Conservation (phyloP, 2,329 filamentous ascomycete genomes). For the Sporothrix schenckii region DNA sequence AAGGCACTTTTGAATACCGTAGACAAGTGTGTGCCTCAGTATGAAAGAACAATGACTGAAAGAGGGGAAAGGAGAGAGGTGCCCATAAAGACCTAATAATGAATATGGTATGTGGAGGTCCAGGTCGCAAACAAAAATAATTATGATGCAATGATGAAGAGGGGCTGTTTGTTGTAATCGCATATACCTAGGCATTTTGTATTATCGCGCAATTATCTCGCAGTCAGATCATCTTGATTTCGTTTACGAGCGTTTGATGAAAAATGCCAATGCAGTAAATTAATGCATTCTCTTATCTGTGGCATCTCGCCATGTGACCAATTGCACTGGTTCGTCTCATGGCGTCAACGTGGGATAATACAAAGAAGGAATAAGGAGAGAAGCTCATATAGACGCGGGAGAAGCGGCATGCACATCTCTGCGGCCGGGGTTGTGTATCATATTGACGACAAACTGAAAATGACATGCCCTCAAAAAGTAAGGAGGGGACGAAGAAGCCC, state of each 20-base stretch:
- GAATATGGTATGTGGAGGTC: not conserved
- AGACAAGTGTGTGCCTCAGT: conserved; percentile 30
- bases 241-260: not conserved
- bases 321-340: conserved; percentile 6
- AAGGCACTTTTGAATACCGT: conserved; percentile 27
- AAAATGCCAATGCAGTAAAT: not conserved
- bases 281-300: not conserved
- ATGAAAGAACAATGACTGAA: conserved; percentile 18
- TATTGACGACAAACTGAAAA: conserved; percentile 7
- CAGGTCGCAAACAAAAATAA: not conserved
- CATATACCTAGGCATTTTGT: conserved; percentile 15
- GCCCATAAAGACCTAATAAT: not conserved
- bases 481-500: not conserved
- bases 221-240: not conserved
- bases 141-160: not conserved
- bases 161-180: not conserved
- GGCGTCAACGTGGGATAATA: too few species aligned
- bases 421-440: conserved; percentile 21
- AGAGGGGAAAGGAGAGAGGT: not conserved
- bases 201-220: not conserved
- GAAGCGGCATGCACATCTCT: conserved; percentile 6
- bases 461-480: not conserved
- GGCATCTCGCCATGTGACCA: not conserved
- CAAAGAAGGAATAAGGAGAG: not conserved
- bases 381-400: not conserved